Conservation (phyloP, 805 yeast genomes). For the Starmera caribaea region DNA sequence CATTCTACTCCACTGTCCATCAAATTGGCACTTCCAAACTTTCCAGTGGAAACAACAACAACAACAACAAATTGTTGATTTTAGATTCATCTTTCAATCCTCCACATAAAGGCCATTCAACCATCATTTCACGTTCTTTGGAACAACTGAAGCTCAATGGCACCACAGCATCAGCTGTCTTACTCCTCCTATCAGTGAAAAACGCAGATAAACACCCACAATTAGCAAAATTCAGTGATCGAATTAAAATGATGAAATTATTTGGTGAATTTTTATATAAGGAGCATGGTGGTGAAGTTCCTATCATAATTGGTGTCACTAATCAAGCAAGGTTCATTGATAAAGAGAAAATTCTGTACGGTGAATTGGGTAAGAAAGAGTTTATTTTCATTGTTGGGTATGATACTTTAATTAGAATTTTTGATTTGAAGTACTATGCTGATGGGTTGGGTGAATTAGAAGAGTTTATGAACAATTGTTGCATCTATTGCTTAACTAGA, state of each 20-base stretch:
- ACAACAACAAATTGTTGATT: conserved; percentile 10
- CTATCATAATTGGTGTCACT: conserved; percentile 54
- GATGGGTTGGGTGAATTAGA: conserved; percentile 37
- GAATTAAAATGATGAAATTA: conserved; percentile 66
- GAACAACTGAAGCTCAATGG: conserved; percentile 13
- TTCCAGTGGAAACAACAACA: background rate
- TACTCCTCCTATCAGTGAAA: conserved; percentile 63
- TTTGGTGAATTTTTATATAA: conserved; percentile 38
- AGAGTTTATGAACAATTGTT: conserved; percentile 40
- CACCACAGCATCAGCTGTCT: conserved; percentile 20
- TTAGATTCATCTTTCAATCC: conserved; percentile 89
- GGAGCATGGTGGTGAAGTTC: conserved; percentile 24
- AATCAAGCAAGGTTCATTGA: conserved; percentile 62
- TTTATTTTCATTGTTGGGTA: conserved; percentile 65
- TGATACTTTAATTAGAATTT: conserved; percentile 69
- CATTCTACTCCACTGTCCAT: conserved; percentile 10
- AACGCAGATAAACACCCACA: conserved; percentile 69
- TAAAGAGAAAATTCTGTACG: conserved; percentile 37
- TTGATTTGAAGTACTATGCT: conserved; percentile 64
- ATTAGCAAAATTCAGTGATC: conserved; percentile 49
- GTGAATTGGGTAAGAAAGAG: conserved; percentile 8
- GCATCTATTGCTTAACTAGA: conserved; percentile 52
- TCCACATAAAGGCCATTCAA: conserved; percentile 72
- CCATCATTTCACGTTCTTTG: conserved; percentile 41
- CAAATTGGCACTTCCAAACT: too few species aligned